These are phyloP conservation scores for Geranium incanum DNA, from an alignment of 441 rosid genomes.

Conservation along the genomic window DNA sequence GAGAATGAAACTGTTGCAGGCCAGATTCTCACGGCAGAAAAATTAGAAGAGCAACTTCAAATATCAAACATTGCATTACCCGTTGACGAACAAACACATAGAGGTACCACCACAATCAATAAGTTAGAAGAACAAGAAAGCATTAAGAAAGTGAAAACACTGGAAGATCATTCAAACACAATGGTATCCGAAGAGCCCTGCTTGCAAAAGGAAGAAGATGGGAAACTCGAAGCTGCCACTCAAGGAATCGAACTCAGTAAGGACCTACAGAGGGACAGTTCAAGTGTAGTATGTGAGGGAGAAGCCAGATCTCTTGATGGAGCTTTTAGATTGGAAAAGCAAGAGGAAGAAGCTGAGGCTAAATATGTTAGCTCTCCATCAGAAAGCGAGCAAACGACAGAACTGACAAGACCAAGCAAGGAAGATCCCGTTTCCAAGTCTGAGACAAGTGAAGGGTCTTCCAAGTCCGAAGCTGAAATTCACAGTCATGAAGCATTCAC, in stretches of 20 bases:
- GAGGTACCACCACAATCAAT: constrained; percentile 22
- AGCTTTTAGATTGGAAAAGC: constrained; percentile 14
- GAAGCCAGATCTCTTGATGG: constrained; percentile 13
- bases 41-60: constrained; percentile 24
- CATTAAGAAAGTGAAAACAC: constrained; percentile 16
- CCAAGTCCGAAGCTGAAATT: constrained; percentile 16
- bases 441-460: constrained; percentile 22
- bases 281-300: constrained; percentile 14
- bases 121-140: constrained; percentile 23
- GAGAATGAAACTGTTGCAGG: constrained; percentile 18
- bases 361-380: constrained; percentile 16
- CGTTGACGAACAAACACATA: constrained; percentile 25
- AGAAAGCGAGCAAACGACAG: constrained; percentile 14
- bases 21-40: constrained; percentile 23
- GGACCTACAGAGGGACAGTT: constrained; percentile 9
- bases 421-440: constrained; percentile 2
- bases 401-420: constrained; percentile 14
- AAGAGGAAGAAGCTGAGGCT: constrained; percentile 12
- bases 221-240: constrained; percentile 16
- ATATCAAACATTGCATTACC: constrained; percentile 22
- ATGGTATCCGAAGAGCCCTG: constrained; percentile 22
- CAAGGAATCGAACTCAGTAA: not conserved
- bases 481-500: constrained; percentile 13
- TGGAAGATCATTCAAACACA: constrained; percentile 23
- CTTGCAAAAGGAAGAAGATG: constrained; percentile 20